These are phyloP conservation scores for Pelargonium cotyledonis DNA, from an alignment of 441 rosid species.

Conservation along the genomic window DNA sequence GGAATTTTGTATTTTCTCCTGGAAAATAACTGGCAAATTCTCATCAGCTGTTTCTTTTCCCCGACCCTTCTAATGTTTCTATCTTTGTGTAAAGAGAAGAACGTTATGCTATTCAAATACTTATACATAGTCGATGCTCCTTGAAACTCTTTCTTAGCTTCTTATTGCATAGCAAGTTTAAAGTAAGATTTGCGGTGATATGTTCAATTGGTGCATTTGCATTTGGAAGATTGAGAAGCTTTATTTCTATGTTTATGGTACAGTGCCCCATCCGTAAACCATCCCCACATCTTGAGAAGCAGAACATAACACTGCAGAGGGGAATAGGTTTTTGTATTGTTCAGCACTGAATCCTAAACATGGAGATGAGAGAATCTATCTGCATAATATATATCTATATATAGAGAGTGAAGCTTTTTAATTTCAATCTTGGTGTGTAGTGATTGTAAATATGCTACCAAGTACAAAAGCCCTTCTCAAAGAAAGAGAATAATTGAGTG, in stretches of 20 bases:
- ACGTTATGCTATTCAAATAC: no score
- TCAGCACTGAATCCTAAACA: slow-evolving; percentile 2
- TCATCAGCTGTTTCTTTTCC: background rate
- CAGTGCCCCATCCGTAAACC: no score
- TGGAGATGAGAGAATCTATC: slow-evolving; percentile 9
- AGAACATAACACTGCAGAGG: no score
- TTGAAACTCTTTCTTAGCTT: no score
- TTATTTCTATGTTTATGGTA: no score
- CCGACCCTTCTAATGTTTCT: no score
- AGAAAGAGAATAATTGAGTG: slow-evolving; percentile 21
- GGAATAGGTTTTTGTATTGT: background rate
- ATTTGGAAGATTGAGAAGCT: no score
- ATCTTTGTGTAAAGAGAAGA: background rate
- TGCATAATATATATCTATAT: background rate
- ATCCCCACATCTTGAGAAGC: no score
- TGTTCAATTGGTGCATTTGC: no score
- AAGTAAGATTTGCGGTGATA: no score
- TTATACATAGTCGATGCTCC: no score
- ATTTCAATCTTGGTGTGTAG: slow-evolving; percentile 1
- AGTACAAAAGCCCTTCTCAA: slow-evolving; percentile 10
- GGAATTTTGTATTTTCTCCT: slow-evolving; percentile 28
- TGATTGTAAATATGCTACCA: background rate
- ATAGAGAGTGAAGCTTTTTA: background rate
- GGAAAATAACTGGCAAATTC: slow-evolving; percentile 17
- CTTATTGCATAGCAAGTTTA: no score